Base-by-base conservation (phyloP, 106 monocot genomes). In the Chionographis japonica region DNA sequence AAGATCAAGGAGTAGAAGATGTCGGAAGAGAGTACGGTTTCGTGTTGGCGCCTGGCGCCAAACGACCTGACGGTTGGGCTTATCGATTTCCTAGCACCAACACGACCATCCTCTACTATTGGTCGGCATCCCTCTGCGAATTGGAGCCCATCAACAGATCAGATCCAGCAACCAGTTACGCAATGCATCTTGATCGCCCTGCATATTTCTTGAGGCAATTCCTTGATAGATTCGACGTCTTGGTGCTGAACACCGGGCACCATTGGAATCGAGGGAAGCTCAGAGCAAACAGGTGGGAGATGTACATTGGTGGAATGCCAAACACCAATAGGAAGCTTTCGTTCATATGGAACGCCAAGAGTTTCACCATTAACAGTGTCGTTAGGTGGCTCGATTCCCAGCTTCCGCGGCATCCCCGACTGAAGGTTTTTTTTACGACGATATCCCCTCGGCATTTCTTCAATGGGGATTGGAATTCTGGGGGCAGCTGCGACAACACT, bases 241-340 rank as follows among this genome's bases (percentile, higher is more conserved):
- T 95, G 3, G 79, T 95, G 10, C 83, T 95, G 16, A 95, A 95
- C 72, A 95, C 94, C 8, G 94, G 94, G 8, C 94, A 95, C 52
- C 94, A 95, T 39, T 95, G 94, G 94, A 95, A 95, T 61, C 75
- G 91, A 66, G 91, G 85, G 16, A 95, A 95, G 70, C 54, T 95
- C 10, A 80, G 51, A n/a, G 79, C 77, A 37, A 95, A 95, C 49
- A 49, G 78, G 15, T 95, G 94, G 94, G 78, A 80, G 43, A 80
- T 95, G 85, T 81, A 91, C 67, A 88, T 63, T 36, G 69, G 52
- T 64, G 94, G 94, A 35, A 62, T 50, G 60, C 91, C 88, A 14
- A 56, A 78, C 36, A 75, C 35, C 8, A 58, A 86, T 62, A 69
- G 56, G 27, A 79, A 79, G n/a, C 62, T 85, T 56, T 54, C 77